Evolutionary conservation across 805 yeast genomes (phyloP).

Genomic region (Nakazawaea ambrosiae): DNA sequence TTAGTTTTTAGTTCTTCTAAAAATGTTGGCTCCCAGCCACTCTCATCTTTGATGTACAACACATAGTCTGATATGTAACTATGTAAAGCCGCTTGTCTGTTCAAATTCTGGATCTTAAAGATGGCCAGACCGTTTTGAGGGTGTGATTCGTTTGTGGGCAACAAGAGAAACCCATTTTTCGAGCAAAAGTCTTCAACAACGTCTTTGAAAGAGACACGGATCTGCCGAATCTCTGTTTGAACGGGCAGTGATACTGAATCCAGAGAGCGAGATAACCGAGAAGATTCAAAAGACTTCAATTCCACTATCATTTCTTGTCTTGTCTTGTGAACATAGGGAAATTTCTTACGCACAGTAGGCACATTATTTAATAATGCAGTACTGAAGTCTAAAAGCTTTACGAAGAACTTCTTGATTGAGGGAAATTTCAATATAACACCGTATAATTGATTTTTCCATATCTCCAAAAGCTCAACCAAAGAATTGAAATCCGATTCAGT

Average conservation of each 20-base stretch:
- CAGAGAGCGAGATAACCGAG: too few species aligned
- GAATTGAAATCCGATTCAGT: neutral
- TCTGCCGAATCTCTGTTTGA: too few species aligned
- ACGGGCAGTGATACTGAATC: too few species aligned
- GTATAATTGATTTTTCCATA: conserved; percentile 5
- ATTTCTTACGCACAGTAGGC: neutral
- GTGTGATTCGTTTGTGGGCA: conserved; percentile 22
- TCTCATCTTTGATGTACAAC: conserved; percentile 37
- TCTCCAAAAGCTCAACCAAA: neutral
- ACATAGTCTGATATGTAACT: conserved; percentile 62
- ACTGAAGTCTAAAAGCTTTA: conserved; percentile 4
- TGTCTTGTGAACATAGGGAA: neutral
- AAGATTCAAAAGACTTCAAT: too few species aligned
- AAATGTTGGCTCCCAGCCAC: conserved; percentile 35
- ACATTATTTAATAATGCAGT: neutral
- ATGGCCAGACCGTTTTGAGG: too few species aligned
- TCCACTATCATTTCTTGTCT: neutral
- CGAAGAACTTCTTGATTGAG: conserved; percentile 2
- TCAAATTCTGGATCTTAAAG: too few species aligned
- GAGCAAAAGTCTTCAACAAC: conserved; percentile 59
- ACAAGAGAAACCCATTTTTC: conserved; percentile 36
- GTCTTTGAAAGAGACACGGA: conserved; percentile 46
- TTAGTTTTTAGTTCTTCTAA: conserved; percentile 21
- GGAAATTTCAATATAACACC: neutral
- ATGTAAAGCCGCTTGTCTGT: conserved; percentile 24